A percentile compares a stretch with the other conserved stretches of the same genome.
These are phyloP conservation scores for Metschnikowia sp. DNA, from an alignment of 805 yeast species.

Conservation along the genomic window DNA sequence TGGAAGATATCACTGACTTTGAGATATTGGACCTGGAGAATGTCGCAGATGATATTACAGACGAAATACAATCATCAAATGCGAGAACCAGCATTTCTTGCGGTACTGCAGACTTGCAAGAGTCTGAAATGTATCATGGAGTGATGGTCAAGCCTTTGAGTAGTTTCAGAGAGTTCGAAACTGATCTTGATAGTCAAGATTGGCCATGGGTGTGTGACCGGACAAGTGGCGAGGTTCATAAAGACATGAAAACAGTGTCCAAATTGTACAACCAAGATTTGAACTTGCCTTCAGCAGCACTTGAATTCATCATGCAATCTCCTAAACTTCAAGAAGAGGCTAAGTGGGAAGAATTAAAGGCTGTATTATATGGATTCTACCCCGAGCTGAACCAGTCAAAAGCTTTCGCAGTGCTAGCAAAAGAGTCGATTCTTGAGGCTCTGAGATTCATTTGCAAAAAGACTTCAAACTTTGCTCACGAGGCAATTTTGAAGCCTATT, in stretches of 20 bases:
- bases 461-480: background rate
- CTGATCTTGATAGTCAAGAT: background rate
- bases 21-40: too few relatives aligned
- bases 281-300: conserved; percentile 1
- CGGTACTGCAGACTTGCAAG: too few relatives aligned
- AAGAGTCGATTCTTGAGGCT: too few relatives aligned
- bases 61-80: too few relatives aligned
- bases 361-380: background rate
- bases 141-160: conserved; percentile 1
- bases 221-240: conserved; percentile 2
- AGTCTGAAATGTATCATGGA: background rate
- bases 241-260: conserved; percentile 2
- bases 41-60: too few relatives aligned
- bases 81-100: too few relatives aligned
- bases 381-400: background rate
- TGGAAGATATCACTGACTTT: too few relatives aligned
- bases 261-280: conserved; percentile 1
- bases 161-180: conserved; percentile 1
- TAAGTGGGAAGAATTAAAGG: conserved; percentile 2
- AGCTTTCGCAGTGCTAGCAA: too few relatives aligned
- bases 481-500: background rate
- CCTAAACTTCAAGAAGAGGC: conserved; percentile 3
- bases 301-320: background rate
- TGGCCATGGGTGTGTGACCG: conserved; percentile 2
- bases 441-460: conserved; percentile 3